These are phyloP conservation scores for Trametes meyenii DNA, from an alignment of 768 basidiomycete species.

Conservation along the genomic window DNA sequence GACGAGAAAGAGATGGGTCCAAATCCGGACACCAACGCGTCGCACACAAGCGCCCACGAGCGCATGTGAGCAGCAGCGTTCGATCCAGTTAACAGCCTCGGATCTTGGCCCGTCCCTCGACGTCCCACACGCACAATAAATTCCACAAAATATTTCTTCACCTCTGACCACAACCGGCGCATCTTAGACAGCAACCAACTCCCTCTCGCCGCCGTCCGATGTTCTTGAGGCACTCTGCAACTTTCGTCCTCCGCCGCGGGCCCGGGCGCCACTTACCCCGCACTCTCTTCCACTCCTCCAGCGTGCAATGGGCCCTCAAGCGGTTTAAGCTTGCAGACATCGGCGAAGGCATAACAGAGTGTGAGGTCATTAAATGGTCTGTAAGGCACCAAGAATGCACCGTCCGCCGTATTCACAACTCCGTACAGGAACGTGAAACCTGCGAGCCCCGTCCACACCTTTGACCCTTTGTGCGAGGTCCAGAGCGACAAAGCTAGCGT, in stretches of 20 bases:
- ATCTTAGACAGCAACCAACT: neutral
- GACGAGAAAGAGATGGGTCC: neutral
- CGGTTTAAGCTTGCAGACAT: conserved; percentile 83
- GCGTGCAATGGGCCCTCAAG: conserved; percentile 41
- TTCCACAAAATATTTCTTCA: neutral
- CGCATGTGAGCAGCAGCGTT: neutral
- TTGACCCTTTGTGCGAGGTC: conserved; percentile 80
- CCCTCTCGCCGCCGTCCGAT: conserved; percentile 4
- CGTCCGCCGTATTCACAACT: conserved; percentile 1
- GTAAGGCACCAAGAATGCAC: conserved; percentile 8
- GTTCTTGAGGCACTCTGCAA: conserved; percentile 12
- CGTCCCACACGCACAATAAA: conserved; percentile 7
- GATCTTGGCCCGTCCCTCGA: conserved; percentile 6
- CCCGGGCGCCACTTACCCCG: conserved; percentile 9
- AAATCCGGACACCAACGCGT: conserved; percentile 10
- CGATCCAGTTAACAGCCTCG: too few relatives aligned
- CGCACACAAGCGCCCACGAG: conserved; percentile 1
- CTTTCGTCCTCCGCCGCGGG: neutral
- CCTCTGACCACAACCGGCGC: conserved; percentile 1
- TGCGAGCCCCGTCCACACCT: conserved; percentile 52
- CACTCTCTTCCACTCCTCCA: conserved; percentile 41
- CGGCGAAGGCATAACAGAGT: conserved; percentile 90
- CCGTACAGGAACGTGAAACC: conserved; percentile 63
- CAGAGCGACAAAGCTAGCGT: conserved; percentile 91
- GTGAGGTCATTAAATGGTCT: conserved; percentile 83